Evolutionary conservation across 2,329 filamentous ascomycete species (phyloP).

Genomic region (Bipolaris sorokiniana): DNA sequence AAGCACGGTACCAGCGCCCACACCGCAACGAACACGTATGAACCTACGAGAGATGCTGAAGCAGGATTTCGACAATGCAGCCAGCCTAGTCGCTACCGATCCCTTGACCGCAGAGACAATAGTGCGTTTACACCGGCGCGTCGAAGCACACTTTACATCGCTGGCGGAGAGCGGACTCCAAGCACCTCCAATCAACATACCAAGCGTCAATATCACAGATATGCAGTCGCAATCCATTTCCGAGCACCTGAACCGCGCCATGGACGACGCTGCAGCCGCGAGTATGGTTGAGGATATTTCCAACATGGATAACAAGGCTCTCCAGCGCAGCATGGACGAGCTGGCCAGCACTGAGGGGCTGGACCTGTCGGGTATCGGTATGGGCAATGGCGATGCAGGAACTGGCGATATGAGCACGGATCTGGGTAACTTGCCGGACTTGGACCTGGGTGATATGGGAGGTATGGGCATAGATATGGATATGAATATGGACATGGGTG

Average conservation of each 20-base stretch:
- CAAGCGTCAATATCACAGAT: constrained; percentile 36
- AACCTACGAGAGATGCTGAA: constrained; percentile 67
- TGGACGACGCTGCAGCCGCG: constrained; percentile 46
- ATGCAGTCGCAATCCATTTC: constrained; percentile 37
- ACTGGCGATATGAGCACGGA: constrained; percentile 30
- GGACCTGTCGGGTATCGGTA: constrained; percentile 40
- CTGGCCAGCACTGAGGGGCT: constrained; percentile 36
- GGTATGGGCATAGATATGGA: constrained; percentile 40
- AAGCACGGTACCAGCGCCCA: constrained; percentile 34
- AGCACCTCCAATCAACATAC: constrained; percentile 34
- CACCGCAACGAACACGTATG: constrained; percentile 50
- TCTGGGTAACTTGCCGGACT: constrained; percentile 33
- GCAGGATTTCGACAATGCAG: constrained; percentile 64
- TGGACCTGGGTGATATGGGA: constrained; percentile 41
- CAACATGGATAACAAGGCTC: constrained; percentile 41
- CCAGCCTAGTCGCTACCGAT: constrained; percentile 63
- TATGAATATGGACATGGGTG: constrained; percentile 37
- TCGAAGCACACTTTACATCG: constrained; percentile 66
- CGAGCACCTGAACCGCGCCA: constrained; percentile 43
- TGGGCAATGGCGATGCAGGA: constrained; percentile 33
- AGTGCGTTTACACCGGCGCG: constrained; percentile 67
- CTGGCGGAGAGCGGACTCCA: constrained; percentile 33
- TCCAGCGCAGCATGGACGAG: constrained; percentile 42
- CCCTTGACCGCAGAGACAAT: constrained; percentile 64
- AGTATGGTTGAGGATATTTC: constrained; percentile 39